A percentile compares a stretch with the other conserved stretches of the same genome.
Evolutionary conservation across 495 filamentous ascomycete genomes (phyloP).

Genomic region (Aspergillus avenaceus): DNA sequence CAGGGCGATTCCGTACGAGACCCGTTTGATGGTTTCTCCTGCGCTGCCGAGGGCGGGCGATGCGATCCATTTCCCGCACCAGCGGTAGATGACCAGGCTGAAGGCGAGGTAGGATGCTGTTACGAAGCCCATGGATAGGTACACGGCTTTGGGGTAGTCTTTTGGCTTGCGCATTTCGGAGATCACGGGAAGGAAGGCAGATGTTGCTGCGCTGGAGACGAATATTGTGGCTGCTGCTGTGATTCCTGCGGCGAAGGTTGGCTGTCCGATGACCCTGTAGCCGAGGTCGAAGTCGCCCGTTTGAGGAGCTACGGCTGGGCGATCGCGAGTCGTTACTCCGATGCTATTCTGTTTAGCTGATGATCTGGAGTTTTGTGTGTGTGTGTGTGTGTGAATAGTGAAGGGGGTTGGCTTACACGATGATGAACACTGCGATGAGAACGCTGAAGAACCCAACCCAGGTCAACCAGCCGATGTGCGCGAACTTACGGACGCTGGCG

Average conservation of each 20-base stretch:
- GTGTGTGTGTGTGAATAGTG: background rate
- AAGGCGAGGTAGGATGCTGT: constrained; percentile 57
- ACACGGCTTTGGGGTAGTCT: constrained; percentile 62
- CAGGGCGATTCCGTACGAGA: constrained; percentile 69
- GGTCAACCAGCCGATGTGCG: constrained; percentile 43
- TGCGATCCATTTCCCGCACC: constrained; percentile 60
- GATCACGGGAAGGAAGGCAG: constrained; percentile 70
- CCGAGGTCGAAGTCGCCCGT: constrained; percentile 43
- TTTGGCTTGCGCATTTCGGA: constrained; percentile 68
- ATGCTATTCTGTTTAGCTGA: constrained; percentile 20
- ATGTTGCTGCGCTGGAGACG: constrained; percentile 51
- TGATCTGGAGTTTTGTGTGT: background rate
- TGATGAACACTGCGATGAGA: constrained; percentile 44
- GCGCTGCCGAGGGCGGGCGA: constrained; percentile 71
- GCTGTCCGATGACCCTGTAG: constrained; percentile 30
- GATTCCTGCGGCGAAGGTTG: constrained; percentile 35
- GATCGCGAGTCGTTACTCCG: constrained; percentile 37
- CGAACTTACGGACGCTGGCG: constrained; percentile 35
- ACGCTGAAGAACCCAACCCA: constrained; percentile 43
- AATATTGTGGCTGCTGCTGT: constrained; percentile 39
- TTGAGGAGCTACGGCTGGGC: constrained; percentile 35
- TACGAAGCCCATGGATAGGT: constrained; percentile 56
- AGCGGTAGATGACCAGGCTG: constrained; percentile 58
- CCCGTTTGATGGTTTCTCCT: constrained; percentile 55
- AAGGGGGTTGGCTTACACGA: constrained; percentile 31